Conservation (phyloP, 169 alveolate genomes). For the Plasmodium sp. region DNA sequence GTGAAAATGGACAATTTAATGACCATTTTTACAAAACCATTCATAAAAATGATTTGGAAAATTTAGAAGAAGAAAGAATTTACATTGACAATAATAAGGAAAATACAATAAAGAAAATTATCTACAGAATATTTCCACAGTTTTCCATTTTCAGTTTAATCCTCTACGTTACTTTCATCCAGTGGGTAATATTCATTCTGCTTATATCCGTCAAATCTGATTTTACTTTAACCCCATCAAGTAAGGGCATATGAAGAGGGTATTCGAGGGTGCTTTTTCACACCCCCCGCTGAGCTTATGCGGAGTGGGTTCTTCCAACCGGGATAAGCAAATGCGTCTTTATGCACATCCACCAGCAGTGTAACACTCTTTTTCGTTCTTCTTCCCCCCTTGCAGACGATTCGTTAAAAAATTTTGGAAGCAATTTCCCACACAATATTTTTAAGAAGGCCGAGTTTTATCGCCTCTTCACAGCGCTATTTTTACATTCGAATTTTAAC, state of each 20-base stretch:
- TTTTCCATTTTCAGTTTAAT: conserved; percentile 66
- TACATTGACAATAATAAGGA: conserved; percentile 30
- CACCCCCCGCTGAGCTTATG: background rate
- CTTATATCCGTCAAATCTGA: conserved; percentile 66
- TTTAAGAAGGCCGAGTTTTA: conserved; percentile 62
- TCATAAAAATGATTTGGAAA: conserved; percentile 66
- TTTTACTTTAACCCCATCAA: conserved; percentile 62
- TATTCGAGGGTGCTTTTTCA: background rate
- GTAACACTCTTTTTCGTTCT: background rate
- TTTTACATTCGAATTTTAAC: conserved; percentile 74
- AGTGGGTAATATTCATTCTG: conserved; percentile 62
- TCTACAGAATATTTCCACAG: conserved; percentile 71
- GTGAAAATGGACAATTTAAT: conserved; percentile 70
- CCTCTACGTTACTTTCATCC: conserved; percentile 68
- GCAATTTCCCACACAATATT: conserved; percentile 63
- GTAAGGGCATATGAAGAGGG: background rate
- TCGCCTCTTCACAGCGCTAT: conserved; percentile 71
- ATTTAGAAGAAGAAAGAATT: conserved; percentile 65
- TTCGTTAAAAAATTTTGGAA: conserved; percentile 71
- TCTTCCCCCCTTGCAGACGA: conserved; percentile 38
- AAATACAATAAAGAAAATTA: conserved; percentile 49
- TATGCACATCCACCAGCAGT: background rate
- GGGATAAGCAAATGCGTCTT: background rate
- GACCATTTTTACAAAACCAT: conserved; percentile 72
- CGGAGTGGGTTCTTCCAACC: background rate